Evolutionary conservation across 192 early-diverging fungal species (phyloP).

Genomic region (Coemansia sp.): DNA sequence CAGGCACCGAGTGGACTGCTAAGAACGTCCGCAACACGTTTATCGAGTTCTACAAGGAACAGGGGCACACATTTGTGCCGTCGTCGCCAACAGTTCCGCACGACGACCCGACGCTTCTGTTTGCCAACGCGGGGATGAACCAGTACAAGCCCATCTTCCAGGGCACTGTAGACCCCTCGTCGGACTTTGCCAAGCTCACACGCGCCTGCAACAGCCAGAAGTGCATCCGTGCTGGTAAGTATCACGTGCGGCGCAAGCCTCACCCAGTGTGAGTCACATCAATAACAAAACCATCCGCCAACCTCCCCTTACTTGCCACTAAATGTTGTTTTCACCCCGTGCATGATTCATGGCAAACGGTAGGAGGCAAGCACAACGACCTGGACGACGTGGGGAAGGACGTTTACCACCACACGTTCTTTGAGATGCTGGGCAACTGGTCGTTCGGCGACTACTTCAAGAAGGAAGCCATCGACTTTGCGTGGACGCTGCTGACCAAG

Average conservation of each 20-base stretch:
- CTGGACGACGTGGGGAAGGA: slow-evolving; percentile 98
- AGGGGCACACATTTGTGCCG: slow-evolving; percentile 73
- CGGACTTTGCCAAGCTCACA: slow-evolving; percentile 85
- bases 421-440: slow-evolving; percentile 99
- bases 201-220: slow-evolving; percentile 97
- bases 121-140: slow-evolving; percentile 97
- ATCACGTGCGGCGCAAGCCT: background rate
- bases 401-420: slow-evolving; percentile 99
- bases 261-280: background rate
- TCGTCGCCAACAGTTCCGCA: slow-evolving; percentile 94
- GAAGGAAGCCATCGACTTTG: slow-evolving; percentile 88
- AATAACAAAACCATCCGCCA: background rate
- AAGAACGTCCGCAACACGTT: slow-evolving; percentile 83
- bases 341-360: background rate
- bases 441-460: slow-evolving; percentile 99
- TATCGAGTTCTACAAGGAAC: slow-evolving; percentile 79
- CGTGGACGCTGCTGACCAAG: slow-evolving; percentile 91
- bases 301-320: too few species aligned
- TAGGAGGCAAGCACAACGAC: slow-evolving; percentile 97
- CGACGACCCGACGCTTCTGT: slow-evolving; percentile 95
- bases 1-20: slow-evolving; percentile 71
- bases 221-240: slow-evolving; percentile 95
- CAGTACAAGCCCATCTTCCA: slow-evolving; percentile 98
- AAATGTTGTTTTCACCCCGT: background rate
- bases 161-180: slow-evolving; percentile 93